phyloP scores from a whole-genome alignment of 352 stramenopile genomes.

The Globisporangium perplexum region DNA sequence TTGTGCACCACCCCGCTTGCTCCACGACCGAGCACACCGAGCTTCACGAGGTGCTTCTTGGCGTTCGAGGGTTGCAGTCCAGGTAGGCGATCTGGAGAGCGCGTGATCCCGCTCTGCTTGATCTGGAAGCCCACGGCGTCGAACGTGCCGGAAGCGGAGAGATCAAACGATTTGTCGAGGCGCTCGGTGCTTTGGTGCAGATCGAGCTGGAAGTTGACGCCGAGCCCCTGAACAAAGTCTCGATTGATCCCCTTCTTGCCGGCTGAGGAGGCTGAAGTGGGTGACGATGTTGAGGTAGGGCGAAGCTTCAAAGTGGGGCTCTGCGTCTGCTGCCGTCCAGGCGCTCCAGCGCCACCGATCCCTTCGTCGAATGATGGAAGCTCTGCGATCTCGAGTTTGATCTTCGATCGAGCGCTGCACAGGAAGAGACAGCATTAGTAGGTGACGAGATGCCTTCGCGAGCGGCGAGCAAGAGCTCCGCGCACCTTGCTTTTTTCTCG shows the following conservation, averaged over 20 bases:
- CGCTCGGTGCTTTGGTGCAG: constrained; percentile 50
- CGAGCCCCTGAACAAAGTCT: constrained; percentile 63
- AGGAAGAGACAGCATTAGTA: neutral
- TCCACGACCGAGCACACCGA: constrained; percentile 71
- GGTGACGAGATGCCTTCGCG: neutral
- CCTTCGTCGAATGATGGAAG: constrained; percentile 24
- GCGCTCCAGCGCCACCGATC: constrained; percentile 8
- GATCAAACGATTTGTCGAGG: constrained; percentile 74
- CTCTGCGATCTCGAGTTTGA: constrained; percentile 72
- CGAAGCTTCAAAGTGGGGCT: constrained; percentile 39
- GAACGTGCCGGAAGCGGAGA: constrained; percentile 78
- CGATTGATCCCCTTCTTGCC: constrained; percentile 68
- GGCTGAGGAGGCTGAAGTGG: constrained; percentile 25
- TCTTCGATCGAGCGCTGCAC: constrained; percentile 40
- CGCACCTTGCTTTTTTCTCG: constrained; percentile 48
- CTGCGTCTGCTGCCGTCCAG: constrained; percentile 28
- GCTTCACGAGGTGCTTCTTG: constrained; percentile 81
- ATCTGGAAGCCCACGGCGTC: constrained; percentile 80
- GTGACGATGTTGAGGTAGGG: constrained; percentile 28
- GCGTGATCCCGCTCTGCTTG: constrained; percentile 74
- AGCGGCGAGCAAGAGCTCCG: neutral
- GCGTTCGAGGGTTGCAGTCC: constrained; percentile 44
- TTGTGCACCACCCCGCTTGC: constrained; percentile 88
- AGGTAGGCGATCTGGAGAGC: constrained; percentile 40
- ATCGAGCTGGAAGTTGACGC: constrained; percentile 66